Base-by-base conservation (phyloP, 176 grass and related monocot genomes). In the Thalia dealbata region DNA sequence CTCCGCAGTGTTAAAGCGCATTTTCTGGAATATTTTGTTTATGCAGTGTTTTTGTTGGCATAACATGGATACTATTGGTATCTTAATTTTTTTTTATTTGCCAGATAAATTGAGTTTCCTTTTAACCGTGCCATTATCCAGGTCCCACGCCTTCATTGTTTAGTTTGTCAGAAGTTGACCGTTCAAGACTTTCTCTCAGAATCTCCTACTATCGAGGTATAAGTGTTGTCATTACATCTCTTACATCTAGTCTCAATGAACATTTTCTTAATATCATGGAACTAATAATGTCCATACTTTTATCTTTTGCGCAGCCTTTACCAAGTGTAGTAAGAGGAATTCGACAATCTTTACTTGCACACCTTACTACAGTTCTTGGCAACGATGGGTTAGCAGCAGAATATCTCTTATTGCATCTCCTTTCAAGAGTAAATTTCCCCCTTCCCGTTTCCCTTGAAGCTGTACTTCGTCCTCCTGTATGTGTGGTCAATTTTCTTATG, bases 101-200 rank as follows among this genome's bases (percentile, higher is more conserved):
- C 22, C 48, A 14, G 44, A 62, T 29, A 48, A 71, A 75, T n/a
- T n/a, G n/a, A n/a, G 25, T 46, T 21, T 35, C 25, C 16, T 71
- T 30, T 62, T 55, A 71, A 43, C 19, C 32, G 10, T 69, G 23
- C 14, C 22, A 68, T 54, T 76, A 24, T 79, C 23, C 61, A 99
- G 95, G 95, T 99, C 66, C 95, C 95, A 24, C 82, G 87, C 61
- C 78, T 99, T 88, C 95, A 99, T 68, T 99, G 95, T 86, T 88
- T 99, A 74, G 52, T 91, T 75, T 91, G 73, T 78, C 75, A 76
- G 74, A 99, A 93, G 56, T 83, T 99, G 78, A 78, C 81, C 52
- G 75, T 70, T 38, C 76, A 77, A 14, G 90, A 93, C 81, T 89
- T 91, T 81, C 74, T 93, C 78, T 58, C 83, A 73, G 91, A 73